These are phyloP conservation scores for Hypoxylon sp. DNA, from an alignment of 2,329 filamentous ascomycete species.

Conservation along the genomic window DNA sequence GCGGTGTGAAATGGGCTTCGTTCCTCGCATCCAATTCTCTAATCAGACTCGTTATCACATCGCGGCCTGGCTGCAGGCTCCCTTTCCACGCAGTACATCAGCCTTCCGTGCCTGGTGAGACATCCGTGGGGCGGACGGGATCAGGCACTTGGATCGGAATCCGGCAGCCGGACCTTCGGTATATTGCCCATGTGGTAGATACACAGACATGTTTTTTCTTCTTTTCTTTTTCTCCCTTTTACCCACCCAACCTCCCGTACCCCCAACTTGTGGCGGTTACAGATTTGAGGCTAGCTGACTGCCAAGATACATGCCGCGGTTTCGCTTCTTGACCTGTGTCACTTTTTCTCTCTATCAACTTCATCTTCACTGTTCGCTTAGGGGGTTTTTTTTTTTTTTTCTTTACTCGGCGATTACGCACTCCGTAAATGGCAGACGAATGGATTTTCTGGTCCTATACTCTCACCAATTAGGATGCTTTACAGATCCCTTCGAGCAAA, in stretches of 20 bases:
- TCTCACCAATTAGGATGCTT: constrained; percentile 1
- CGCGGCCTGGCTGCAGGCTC: constrained; percentile 29
- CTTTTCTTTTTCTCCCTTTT: not conserved
- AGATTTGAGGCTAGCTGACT: constrained; percentile 6
- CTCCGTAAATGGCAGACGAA: not conserved
- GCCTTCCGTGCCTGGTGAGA: constrained; percentile 25
- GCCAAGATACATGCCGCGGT: not conserved
- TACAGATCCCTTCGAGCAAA: not conserved
- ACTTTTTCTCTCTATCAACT: not conserved
- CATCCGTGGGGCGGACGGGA: constrained; percentile 28
- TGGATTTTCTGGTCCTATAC: not conserved
- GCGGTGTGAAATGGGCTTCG: constrained; percentile 33
- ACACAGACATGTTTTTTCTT: no score
- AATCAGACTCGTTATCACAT: constrained; percentile 32
- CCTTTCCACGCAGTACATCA: constrained; percentile 21
- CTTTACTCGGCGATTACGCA: not conserved
- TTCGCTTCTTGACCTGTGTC: not conserved
- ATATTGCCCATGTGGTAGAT: not conserved
- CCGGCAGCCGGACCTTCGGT: constrained; percentile 20
- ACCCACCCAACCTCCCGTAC: not conserved
- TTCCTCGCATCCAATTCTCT: constrained; percentile 32
- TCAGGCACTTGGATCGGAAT: constrained; percentile 22
- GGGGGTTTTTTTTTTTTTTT: no score
- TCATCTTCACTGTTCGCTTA: no score
- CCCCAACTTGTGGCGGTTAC: constrained; percentile 15